Evolutionary conservation across 768 basidiomycete genomes (phyloP).

Genomic region (Ramaria rubella): DNA sequence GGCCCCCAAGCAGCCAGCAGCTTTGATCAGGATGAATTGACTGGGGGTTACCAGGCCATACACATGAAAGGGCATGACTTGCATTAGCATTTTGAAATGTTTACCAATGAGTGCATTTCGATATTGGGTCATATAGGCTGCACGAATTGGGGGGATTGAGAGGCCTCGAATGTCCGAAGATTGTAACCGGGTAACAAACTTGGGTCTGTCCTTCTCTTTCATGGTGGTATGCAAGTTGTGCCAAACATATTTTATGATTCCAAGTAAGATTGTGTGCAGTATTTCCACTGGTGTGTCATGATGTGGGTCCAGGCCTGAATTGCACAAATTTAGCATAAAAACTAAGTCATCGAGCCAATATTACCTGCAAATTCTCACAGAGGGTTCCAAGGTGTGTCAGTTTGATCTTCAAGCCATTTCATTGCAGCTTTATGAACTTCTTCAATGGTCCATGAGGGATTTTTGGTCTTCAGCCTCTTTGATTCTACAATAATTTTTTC

Average conservation of each 20-base stretch:
- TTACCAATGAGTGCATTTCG: constrained; percentile 35
- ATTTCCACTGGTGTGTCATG: constrained; percentile 28
- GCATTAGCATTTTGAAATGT: constrained; percentile 36
- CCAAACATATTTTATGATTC: constrained; percentile 32
- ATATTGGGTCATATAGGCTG: constrained; percentile 39
- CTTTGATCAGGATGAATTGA: constrained; percentile 11
- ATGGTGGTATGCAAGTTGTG: constrained; percentile 21
- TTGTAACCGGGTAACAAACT: constrained; percentile 24
- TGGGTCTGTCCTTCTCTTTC: constrained; percentile 21
- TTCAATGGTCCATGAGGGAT: neutral
- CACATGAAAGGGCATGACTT: constrained; percentile 32
- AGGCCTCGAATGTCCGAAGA: constrained; percentile 23
- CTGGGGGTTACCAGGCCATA: constrained; percentile 24
- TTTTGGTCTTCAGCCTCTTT: neutral
- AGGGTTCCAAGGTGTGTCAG: neutral
- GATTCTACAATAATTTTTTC: neutral
- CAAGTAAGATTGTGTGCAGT: constrained; percentile 29
- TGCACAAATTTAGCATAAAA: neutral
- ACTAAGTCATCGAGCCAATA: neutral
- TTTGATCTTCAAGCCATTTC: neutral
- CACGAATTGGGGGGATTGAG: constrained; percentile 27
- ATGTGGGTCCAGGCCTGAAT: constrained; percentile 24
- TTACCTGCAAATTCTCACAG: neutral
- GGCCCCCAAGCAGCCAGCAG: constrained; percentile 13
- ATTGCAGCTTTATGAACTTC: neutral